Evolutionary conservation across 2,329 filamentous ascomycete species (phyloP), one percentile per base, ranked within the genome.

Genomic region (Fusarium sacchari): DNA sequence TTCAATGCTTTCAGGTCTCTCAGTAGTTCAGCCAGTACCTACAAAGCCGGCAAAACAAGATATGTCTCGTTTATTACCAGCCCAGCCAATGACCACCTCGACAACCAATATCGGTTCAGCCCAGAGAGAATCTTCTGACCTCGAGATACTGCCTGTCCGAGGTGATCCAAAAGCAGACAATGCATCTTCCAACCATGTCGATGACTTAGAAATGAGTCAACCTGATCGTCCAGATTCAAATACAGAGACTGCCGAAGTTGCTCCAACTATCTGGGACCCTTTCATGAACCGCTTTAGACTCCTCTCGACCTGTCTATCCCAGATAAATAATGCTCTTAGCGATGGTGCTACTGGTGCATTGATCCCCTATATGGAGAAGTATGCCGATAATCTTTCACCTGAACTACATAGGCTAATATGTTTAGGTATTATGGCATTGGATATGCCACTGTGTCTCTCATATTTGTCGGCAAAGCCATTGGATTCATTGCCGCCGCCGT

Each of bases 281-380:
- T 85, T 86, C 17, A 93, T 90, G 88, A 95, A 94, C 80, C 90
- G 89, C 69, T 95, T 88, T 83, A 86, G 93, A 39, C 84, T 95
- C 32, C 79, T 91, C 15, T 87, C 89, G 17, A 86, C 88, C 20
- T 94, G 92, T 72, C 78, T 93, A 47, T 88, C 91, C 69, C 92
- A 89, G 66, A 87, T 96, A 69, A 86, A 87, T 6, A 91, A 92
- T 76, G 94, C 93, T 0, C 82, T 96, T 66, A 93, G 90, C 74
- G 94, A 97, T 81, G 89, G 90, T 46, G 91, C 92, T 1, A 90
- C 93, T 4, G 94, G 94, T 78, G 93, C 94, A 17, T 79, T 96
- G 64, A 93, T 97, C 74, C 94, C 94, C 0, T 94, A 94, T 78
- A 93, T 97, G 81, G 93, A 96, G 80, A 86, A 83, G 80, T 89